phyloP scores from a whole-genome alignment of 129 eudicot species.

The Flaveria ramosissima region DNA sequence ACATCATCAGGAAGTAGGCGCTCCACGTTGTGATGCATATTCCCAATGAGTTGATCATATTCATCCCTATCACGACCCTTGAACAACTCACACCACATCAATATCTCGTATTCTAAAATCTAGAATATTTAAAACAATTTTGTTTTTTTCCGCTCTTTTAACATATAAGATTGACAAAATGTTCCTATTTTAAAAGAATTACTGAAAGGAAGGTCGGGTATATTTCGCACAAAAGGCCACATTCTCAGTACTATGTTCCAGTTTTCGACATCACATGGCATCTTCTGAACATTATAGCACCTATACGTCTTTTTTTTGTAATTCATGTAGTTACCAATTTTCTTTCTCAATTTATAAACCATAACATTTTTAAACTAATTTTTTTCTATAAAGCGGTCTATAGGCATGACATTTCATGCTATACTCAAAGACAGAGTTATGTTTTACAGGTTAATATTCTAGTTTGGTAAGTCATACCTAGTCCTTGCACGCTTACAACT shows the following conservation, averaged over 20 bases:
- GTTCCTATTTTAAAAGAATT: no score
- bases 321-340: no score
- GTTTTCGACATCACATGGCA: not conserved
- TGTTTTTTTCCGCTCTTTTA: not conserved
- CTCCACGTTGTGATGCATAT: slow-evolving; percentile 48
- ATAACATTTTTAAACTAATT: not conserved
- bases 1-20: slow-evolving; percentile 66
- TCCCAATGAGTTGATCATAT: slow-evolving; percentile 61
- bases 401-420: not conserved
- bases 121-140: not conserved
- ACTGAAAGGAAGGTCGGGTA: not conserved
- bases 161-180: slow-evolving; percentile 3
- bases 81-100: slow-evolving; percentile 19
- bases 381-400: not conserved
- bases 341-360: no score
- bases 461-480: no score
- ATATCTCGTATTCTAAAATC: not conserved
- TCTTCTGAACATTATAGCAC: not conserved
- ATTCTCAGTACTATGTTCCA: no score
- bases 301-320: no score
- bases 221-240: not conserved
- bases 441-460: no score
- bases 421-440: not conserved
- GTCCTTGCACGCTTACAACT: no score
- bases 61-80: slow-evolving; percentile 68